Percentiles rank a stretch among this genome's conserved stretches.
These are phyloP conservation scores for Phialocephala sp. DNA, from an alignment of 2,329 filamentous ascomycete species.

Conservation along the genomic window DNA sequence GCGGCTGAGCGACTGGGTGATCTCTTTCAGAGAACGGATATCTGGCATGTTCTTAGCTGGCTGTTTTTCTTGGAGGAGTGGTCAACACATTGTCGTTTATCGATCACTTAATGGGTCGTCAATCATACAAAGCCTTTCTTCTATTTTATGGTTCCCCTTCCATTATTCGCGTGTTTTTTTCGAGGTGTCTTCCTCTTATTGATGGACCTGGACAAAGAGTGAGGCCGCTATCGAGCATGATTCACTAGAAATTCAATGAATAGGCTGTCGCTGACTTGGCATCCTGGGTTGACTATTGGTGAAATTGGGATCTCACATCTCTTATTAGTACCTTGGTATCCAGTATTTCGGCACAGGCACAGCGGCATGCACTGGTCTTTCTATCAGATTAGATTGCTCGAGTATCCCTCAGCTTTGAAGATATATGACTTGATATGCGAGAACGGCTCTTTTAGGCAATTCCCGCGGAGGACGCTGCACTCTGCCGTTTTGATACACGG, in stretches of 20 bases:
- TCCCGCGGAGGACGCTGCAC: background rate
- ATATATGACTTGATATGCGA: conserved; percentile 1
- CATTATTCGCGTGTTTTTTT: conserved; percentile 31
- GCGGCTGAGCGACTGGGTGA: conserved; percentile 42
- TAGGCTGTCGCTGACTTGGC: background rate
- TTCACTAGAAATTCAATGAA: conserved; percentile 36
- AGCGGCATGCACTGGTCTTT: background rate
- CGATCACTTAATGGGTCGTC: conserved; percentile 40
- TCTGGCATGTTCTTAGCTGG: conserved; percentile 39
- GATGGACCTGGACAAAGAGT: conserved; percentile 25
- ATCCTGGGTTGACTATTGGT: background rate
- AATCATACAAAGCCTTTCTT: conserved; percentile 41
- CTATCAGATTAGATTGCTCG: background rate
- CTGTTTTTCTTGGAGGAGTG: conserved; percentile 41
- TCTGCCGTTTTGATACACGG: background rate
- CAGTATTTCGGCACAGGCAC: background rate
- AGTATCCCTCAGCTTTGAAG: background rate
- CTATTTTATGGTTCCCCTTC: conserved; percentile 26
- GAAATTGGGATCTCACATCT: background rate
- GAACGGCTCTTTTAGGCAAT: background rate
- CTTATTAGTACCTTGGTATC: background rate
- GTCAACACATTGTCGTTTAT: conserved; percentile 41
- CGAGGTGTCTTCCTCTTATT: conserved; percentile 29
- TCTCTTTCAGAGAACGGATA: conserved; percentile 38
- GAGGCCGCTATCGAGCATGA: conserved; percentile 22